These are phyloP conservation scores for Wickerhamiella occidentalis DNA, from an alignment of 805 yeast genomes.

Conservation along the genomic window DNA sequence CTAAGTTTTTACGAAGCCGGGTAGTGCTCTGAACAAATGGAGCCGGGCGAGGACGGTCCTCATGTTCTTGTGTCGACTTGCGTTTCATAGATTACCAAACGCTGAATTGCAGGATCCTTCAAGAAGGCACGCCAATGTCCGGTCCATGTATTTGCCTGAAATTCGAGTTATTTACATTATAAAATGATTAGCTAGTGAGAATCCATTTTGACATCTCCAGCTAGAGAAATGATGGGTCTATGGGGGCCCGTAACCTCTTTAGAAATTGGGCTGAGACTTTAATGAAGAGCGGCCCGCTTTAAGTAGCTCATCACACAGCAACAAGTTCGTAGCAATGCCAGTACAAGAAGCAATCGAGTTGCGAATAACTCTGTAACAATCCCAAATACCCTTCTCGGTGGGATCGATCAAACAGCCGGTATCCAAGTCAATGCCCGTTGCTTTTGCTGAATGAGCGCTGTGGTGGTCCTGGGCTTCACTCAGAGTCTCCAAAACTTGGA, in stretches of 20 bases:
- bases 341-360: constrained; percentile 87
- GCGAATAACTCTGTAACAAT: constrained; percentile 84
- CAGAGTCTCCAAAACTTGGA: constrained; percentile 80
- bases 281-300: constrained; percentile 94
- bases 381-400: constrained; percentile 89
- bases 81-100: constrained; percentile 6
- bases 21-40: constrained; percentile 1
- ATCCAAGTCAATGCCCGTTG: constrained; percentile 80
- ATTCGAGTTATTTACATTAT: not conserved
- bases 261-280: constrained; percentile 36
- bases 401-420: constrained; percentile 97
- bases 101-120: not conserved
- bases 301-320: constrained; percentile 88
- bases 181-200: not conserved
- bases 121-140: not conserved
- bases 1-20: constrained; percentile 31
- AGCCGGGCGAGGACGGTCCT: not conserved
- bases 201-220: no score
- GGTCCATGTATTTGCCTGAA: no score
- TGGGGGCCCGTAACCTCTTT: no score
- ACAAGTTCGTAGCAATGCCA: constrained; percentile 83
- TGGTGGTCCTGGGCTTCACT: constrained; percentile 83
- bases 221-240: no score
- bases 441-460: constrained; percentile 38
- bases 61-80: constrained; percentile 6